Evolutionary conservation across 306 rosid species (phyloP).

Genomic region (Pterocarpus macrocarpus): DNA sequence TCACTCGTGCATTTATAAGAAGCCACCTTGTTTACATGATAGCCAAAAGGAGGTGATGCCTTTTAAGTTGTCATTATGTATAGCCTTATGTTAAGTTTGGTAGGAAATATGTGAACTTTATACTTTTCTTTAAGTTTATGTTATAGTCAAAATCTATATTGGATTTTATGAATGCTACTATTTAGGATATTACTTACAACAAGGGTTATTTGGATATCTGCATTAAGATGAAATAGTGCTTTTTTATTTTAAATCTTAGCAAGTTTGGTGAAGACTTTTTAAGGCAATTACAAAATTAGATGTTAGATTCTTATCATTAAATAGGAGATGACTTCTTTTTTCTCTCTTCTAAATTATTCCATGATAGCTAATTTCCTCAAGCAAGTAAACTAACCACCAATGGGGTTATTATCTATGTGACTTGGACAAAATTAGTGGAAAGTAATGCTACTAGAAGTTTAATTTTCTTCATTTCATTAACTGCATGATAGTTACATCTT

Average conservation of each 20-base stretch:
- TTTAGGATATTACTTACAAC: slow-evolving; percentile 1
- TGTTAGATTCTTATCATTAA: slow-evolving; percentile 5
- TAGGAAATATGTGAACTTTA: too few relatives aligned
- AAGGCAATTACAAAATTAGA: slow-evolving; percentile 1
- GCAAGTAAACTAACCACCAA: slow-evolving; percentile 39
- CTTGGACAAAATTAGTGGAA: slow-evolving; percentile 2
- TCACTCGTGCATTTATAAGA: too few relatives aligned
- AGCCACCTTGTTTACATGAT: too few relatives aligned
- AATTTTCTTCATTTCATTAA: slow-evolving; percentile 25
- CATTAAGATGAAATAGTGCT: not conserved
- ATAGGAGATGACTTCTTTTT: not conserved
- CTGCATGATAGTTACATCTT: slow-evolving; percentile 8
- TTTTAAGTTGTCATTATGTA: too few relatives aligned
- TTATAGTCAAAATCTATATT: not conserved
- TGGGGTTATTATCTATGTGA: slow-evolving; percentile 24
- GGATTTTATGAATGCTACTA: not conserved
- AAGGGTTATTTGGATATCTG: not conserved
- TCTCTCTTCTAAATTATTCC: slow-evolving; percentile 28
- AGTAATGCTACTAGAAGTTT: not conserved
- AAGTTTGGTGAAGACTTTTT: too few relatives aligned
- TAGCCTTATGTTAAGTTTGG: too few relatives aligned
- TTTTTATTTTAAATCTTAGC: not conserved
- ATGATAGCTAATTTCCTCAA: slow-evolving; percentile 8
- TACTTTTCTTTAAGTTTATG: not conserved
- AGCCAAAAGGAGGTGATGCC: too few relatives aligned